A percentile compares a stretch with the other conserved stretches of the same genome.
These are phyloP conservation scores for Agrocybe pediades DNA, from an alignment of 768 basidiomycete species.

Conservation along the genomic window DNA sequence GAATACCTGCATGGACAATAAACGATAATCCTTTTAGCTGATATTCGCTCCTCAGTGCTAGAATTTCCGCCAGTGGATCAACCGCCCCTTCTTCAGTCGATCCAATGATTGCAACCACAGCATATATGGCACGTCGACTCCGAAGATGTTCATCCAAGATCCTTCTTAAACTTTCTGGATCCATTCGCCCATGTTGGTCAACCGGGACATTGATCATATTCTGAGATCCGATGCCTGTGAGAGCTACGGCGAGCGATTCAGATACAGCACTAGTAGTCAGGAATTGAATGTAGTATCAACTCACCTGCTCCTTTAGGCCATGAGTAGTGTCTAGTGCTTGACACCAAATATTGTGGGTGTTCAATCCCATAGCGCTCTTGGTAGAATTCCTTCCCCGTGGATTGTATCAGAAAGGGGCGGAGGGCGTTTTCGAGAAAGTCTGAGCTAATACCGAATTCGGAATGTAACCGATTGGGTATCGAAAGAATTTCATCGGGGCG, in stretches of 20 bases:
- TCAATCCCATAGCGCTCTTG: constrained; percentile 19
- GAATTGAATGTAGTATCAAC: constrained; percentile 4
- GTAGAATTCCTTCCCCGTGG: constrained; percentile 32
- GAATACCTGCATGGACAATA: constrained; percentile 8
- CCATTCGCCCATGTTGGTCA: constrained; percentile 37
- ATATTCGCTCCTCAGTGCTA: constrained; percentile 31
- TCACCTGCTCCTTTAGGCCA: constrained; percentile 50
- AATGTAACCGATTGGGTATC: constrained; percentile 33
- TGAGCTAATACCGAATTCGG: constrained; percentile 34
- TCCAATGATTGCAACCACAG: constrained; percentile 44
- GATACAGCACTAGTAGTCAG: neutral
- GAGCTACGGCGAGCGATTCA: constrained; percentile 25
- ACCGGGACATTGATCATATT: constrained; percentile 37
- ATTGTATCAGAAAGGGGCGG: constrained; percentile 34
- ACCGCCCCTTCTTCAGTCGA: constrained; percentile 45
- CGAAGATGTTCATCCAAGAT: constrained; percentile 29
- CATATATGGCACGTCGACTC: constrained; percentile 32
- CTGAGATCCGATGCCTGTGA: constrained; percentile 42
- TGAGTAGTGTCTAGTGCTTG: constrained; percentile 39
- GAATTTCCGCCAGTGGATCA: constrained; percentile 40
- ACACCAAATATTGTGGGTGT: constrained; percentile 1
- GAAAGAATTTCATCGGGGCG: constrained; percentile 30
- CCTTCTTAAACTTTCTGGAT: constrained; percentile 25
- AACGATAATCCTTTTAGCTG: constrained; percentile 13
- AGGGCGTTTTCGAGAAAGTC: constrained; percentile 31